Percentiles rank a stretch among this genome's conserved stretches.
Conservation (phyloP, 176 grass and related monocot species). For the Rhynchospora breviuscula region DNA sequence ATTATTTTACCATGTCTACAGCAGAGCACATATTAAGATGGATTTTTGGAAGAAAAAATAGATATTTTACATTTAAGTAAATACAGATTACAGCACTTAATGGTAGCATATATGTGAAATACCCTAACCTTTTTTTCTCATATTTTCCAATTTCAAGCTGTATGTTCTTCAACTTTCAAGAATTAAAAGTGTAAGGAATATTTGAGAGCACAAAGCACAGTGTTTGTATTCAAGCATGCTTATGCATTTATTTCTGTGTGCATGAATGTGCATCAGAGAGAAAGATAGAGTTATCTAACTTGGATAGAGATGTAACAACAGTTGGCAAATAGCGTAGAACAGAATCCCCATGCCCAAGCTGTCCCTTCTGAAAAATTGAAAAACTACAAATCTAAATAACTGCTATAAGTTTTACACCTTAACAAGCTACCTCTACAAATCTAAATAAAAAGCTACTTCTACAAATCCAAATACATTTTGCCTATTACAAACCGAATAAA, state of each 20-base stretch:
- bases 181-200: background rate
- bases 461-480: background rate
- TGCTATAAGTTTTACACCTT: no score
- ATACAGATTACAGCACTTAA: no score
- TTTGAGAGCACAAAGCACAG: background rate
- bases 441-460: background rate
- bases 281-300: conserved; percentile 35
- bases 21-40: background rate
- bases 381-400: background rate
- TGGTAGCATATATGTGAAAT: background rate
- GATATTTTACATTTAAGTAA: background rate
- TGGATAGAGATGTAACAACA: conserved; percentile 73
- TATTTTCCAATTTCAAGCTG: background rate
- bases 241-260: background rate
- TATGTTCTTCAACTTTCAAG: background rate
- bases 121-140: background rate
- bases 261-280: background rate
- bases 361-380: conserved; percentile 72
- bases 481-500: background rate
- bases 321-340: conserved; percentile 72
- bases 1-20: background rate
- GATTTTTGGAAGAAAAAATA: background rate
- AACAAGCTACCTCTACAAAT: no score
- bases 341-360: conserved; percentile 86
- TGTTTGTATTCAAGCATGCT: background rate